Percentiles rank a stretch among this genome's conserved stretches.
Conservation (phyloP, 2,329 filamentous ascomycete genomes). For the Penicillium thymicola region DNA sequence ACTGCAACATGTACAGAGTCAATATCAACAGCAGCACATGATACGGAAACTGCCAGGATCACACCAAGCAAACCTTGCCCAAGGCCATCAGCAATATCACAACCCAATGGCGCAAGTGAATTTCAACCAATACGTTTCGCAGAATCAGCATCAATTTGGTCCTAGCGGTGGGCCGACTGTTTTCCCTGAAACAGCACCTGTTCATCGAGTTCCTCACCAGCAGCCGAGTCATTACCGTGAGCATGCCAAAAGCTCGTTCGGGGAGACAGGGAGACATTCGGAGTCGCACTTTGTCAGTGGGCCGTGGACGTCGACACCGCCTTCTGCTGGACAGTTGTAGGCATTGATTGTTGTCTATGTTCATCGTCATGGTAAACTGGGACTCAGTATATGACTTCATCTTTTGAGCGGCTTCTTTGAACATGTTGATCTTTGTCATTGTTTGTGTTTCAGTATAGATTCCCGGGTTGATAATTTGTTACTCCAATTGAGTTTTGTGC, state of each 20-base stretch:
- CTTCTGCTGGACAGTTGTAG: slow-evolving; percentile 6
- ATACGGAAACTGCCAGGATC: slow-evolving; percentile 6
- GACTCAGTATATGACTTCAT: neutral
- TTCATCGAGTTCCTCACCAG: neutral
- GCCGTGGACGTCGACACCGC: slow-evolving; percentile 23
- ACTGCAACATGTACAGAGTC: slow-evolving; percentile 3
- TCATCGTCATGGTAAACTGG: neutral
- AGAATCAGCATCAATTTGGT: slow-evolving; percentile 6
- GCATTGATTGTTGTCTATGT: neutral
- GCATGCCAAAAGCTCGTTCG: neutral
- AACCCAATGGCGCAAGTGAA: slow-evolving; percentile 9
- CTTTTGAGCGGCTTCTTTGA: neutral
- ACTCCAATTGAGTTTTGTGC: neutral
- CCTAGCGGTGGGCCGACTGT: neutral
- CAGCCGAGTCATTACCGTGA: neutral
- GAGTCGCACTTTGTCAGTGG: slow-evolving; percentile 33
- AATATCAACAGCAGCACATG: slow-evolving; percentile 15
- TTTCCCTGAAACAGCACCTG: neutral
- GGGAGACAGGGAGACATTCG: slow-evolving; percentile 8
- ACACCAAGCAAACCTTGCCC: neutral
- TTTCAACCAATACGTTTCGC: slow-evolving; percentile 12
- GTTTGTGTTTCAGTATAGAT: slow-evolving; percentile 1
- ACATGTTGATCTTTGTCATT: neutral
- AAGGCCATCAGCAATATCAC: slow-evolving; percentile 10
- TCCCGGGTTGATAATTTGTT: neutral